A percentile compares a stretch with the other conserved stretches of the same genome.
phyloP scores from a whole-genome alignment of 345 rosid species.

The Pugionium dolabratum region DNA sequence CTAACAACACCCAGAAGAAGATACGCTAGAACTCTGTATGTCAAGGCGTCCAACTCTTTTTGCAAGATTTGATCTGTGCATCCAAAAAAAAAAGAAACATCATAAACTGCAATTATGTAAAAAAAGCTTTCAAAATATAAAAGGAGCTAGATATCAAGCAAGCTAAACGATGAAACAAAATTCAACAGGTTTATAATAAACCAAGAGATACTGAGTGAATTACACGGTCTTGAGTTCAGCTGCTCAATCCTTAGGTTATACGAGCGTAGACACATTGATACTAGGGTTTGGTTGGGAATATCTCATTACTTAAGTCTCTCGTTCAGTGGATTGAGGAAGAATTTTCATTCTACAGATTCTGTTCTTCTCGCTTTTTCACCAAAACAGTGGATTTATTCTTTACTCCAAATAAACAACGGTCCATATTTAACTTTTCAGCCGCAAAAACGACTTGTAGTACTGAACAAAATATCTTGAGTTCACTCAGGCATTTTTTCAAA shows the following conservation, averaged over 20 bases:
- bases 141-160: not conserved
- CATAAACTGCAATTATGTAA: not conserved
- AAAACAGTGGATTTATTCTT: not conserved
- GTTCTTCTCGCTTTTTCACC: not conserved
- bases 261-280: too few species aligned
- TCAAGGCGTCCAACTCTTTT: slow-evolving; percentile 54
- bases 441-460: not conserved
- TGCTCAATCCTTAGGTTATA: not conserved
- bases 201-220: not conserved
- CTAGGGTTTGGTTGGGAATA: too few species aligned
- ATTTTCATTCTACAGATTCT: not conserved
- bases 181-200: not conserved
- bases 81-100: not conserved
- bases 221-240: not conserved
- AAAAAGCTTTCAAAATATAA: not conserved
- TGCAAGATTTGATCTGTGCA: slow-evolving; percentile 70
- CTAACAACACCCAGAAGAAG: slow-evolving; percentile 86
- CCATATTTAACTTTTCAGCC: not conserved
- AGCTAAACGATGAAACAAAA: not conserved
- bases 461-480: not conserved
- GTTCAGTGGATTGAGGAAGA: too few species aligned
- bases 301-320: too few species aligned
- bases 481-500: slow-evolving; percentile 26
- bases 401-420: not conserved
- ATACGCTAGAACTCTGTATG: slow-evolving; percentile 79